These are phyloP conservation scores for Monosporascus sp. DNA, from an alignment of 2,329 filamentous ascomycete genomes.

Conservation along the genomic window DNA sequence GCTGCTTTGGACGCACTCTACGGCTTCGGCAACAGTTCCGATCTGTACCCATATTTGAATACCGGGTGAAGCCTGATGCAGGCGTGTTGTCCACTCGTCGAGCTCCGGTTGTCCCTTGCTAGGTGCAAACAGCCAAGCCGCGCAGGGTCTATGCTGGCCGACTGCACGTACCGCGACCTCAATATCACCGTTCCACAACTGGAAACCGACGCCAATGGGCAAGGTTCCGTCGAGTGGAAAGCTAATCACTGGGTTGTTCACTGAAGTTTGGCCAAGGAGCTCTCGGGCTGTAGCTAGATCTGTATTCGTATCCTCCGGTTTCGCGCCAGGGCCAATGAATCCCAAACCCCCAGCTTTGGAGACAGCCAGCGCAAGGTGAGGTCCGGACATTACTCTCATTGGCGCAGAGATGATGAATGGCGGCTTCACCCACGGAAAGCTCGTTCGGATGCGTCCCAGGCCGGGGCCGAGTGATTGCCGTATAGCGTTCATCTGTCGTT, in stretches of 20 bases:
- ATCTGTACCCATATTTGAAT: constrained; percentile 49
- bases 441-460: neutral
- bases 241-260: neutral
- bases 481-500: neutral
- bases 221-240: constrained; percentile 17
- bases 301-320: constrained; percentile 24
- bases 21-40: constrained; percentile 41
- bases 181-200: constrained; percentile 39
- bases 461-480: neutral
- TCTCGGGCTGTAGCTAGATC: constrained; percentile 26
- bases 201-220: constrained; percentile 43
- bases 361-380: constrained; percentile 54
- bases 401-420: constrained; percentile 56
- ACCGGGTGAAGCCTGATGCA: constrained; percentile 33
- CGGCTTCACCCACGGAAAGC: constrained; percentile 29
- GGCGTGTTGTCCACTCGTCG: constrained; percentile 37
- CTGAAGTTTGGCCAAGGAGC: constrained; percentile 5
- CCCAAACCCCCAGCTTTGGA: constrained; percentile 67
- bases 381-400: constrained; percentile 59
- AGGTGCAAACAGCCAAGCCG: constrained; percentile 45
- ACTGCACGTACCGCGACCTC: constrained; percentile 25
- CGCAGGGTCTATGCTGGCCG: constrained; percentile 27
- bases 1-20: constrained; percentile 29
- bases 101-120: constrained; percentile 29
- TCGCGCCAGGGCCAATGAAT: constrained; percentile 36